Evolutionary conservation across 495 filamentous ascomycete genomes (phyloP).

Genomic region (Talaromyces trachyspermus): DNA sequence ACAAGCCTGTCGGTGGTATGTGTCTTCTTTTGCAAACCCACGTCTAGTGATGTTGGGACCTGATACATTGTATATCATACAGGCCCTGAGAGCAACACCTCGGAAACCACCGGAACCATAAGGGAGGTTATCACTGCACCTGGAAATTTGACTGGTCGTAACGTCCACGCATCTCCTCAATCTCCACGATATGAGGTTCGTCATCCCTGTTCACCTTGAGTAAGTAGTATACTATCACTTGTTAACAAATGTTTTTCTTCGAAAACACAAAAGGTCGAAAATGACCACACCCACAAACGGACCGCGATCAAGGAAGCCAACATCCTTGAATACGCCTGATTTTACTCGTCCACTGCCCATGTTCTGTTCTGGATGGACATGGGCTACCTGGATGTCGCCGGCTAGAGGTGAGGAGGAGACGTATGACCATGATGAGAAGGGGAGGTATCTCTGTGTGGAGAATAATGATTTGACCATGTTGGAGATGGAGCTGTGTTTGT

Average conservation of each 20-base stretch:
- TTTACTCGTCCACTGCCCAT: background rate
- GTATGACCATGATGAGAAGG: background rate
- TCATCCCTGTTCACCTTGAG: too few species aligned
- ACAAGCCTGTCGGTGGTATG: constrained; percentile 32
- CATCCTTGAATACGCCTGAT: constrained; percentile 17
- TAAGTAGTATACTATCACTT: too few species aligned
- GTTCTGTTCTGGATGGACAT: background rate
- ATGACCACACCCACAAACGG: constrained; percentile 24
- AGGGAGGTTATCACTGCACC: constrained; percentile 17
- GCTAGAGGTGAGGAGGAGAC: constrained; percentile 3
- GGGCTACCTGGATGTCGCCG: background rate
- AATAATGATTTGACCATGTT: background rate
- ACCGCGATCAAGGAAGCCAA: constrained; percentile 28
- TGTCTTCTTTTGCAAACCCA: background rate
- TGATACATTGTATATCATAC: too few species aligned
- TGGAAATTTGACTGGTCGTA: constrained; percentile 18
- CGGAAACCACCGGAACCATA: constrained; percentile 19
- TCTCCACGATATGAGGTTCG: constrained; percentile 26
- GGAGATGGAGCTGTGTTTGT: constrained; percentile 7
- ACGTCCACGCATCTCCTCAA: constrained; percentile 15
- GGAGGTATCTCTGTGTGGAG: background rate
- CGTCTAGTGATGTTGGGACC: too few species aligned
- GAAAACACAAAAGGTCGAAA: constrained; percentile 28
- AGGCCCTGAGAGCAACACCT: constrained; percentile 27
- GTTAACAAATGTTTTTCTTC: too few species aligned